These are phyloP conservation scores for Ceratocystis cubensis DNA, from an alignment of 2,329 filamentous ascomycete species.

Conservation along the genomic window DNA sequence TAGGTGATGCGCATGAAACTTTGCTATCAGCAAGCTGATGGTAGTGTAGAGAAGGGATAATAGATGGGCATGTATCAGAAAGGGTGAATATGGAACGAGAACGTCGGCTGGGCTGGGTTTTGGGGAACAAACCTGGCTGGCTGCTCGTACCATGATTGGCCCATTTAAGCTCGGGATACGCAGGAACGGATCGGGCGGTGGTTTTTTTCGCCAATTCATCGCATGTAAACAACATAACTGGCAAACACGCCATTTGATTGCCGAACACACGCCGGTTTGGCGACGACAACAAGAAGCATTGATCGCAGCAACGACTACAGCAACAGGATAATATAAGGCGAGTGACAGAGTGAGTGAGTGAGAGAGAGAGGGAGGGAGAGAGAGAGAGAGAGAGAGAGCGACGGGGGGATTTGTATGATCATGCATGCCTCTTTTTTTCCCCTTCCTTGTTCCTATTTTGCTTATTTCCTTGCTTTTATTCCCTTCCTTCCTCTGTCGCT, in stretches of 20 bases:
- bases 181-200: slow-evolving; percentile 5
- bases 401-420: neutral
- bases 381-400: neutral
- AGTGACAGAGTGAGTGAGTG: neutral
- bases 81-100: neutral
- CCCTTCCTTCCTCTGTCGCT: neutral
- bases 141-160: slow-evolving; percentile 4
- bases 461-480: slow-evolving; percentile 8
- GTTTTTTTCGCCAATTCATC: neutral
- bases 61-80: neutral
- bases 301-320: neutral
- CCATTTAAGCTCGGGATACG: slow-evolving; percentile 5
- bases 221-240: neutral
- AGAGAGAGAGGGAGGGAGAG: neutral
- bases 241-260: slow-evolving; percentile 7
- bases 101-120: slow-evolving; percentile 2
- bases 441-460: slow-evolving; percentile 3
- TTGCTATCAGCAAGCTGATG: neutral
- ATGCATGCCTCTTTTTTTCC: neutral
- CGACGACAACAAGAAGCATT: neutral
- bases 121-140: neutral
- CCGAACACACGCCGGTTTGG: neutral
- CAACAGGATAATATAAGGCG: neutral
- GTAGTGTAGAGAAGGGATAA: neutral
- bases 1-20: neutral